Conservation (phyloP, 106 monocot genomes). For the Dendrobium nobile region DNA sequence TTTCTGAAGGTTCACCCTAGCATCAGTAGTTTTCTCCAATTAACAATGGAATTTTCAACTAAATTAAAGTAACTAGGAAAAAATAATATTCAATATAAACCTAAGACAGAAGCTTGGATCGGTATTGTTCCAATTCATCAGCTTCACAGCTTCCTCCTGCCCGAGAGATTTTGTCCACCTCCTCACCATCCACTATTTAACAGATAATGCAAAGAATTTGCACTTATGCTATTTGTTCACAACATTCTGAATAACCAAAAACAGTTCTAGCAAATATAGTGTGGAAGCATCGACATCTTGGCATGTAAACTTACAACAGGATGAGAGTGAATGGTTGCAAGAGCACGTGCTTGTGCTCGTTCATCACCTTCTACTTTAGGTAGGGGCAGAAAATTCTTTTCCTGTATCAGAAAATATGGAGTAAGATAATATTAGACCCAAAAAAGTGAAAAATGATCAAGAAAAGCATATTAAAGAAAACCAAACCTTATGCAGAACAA, state of each 20-base stretch:
- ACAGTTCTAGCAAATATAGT: constrained; percentile 1
- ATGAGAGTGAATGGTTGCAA: constrained; percentile 87
- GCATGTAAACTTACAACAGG: constrained; percentile 77
- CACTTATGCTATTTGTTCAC: neutral
- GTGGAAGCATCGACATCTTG: constrained; percentile 2
- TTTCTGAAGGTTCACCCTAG: constrained; percentile 73
- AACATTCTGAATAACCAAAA: neutral
- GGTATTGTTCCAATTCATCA: constrained; percentile 94
- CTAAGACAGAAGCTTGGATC: constrained; percentile 83
- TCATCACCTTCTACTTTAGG: constrained; percentile 94
- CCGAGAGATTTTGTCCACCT: constrained; percentile 86
- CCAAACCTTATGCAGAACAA: constrained; percentile 63
- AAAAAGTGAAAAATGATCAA: neutral
- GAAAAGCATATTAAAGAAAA: constrained; percentile 2
- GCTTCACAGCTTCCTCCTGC: constrained; percentile 55
- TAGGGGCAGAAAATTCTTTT: constrained; percentile 65
- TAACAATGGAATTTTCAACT: neutral
- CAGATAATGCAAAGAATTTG: constrained; percentile 10
- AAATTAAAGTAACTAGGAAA: constrained; percentile 1
- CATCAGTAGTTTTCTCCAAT: constrained; percentile 10
- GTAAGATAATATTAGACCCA: neutral
- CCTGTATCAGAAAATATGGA: constrained; percentile 37
- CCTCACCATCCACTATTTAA: constrained; percentile 95
- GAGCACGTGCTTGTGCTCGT: constrained; percentile 92
- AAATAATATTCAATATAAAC: constrained; percentile 18